Base-by-base conservation (phyloP, 805 yeast genomes). In the Blastobotrys mokoenaii region DNA sequence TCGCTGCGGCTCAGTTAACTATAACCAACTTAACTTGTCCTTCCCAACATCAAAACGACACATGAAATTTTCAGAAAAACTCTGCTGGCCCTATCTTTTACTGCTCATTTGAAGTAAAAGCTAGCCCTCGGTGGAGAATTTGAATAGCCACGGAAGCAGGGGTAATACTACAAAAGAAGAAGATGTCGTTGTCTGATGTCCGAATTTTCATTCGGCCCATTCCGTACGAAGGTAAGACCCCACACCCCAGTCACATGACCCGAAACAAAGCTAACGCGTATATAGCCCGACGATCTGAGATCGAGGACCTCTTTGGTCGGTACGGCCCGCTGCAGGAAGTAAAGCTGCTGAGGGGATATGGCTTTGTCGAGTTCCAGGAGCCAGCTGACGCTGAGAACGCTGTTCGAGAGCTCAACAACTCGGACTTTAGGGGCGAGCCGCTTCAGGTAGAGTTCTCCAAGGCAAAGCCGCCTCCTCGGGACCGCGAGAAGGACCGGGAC, bases 311-410 rank as follows among this genome's bases (percentile, higher is more conserved):
- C 40, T 79, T 79, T 57, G 55, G 61, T 39, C 57, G 62, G 48
- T 74, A 65, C 57, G 85, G 86, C 14, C 66, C 65, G 36, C 69
- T 80, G 17, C 69, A 71, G 15, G 77, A 79, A 47, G 75, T 79
- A 30, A 76, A 74, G 51, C 66, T 80, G 27, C 77, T 79, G 67
- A 59, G 60, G 30, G 64, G 65, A 38, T 62, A 59, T 49, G 65
- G 63, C 12, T 62, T 62, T 41, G 57, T 62, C 14, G 63, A 61
- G 48, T 58, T 59, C 47, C 54, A 56, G 45, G 45, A 47, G 11
- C 37, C 56, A 11, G 57, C 59, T 17, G 63, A 58, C 37, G 67
- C 67, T 18, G 46, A 48, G 37, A 55, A 53, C 32, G 63, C 59
- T 29, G 49, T 54, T 34, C 56, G 55, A 12, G 56, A 46, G 17